Evolutionary conservation across 495 filamentous ascomycete genomes (phyloP), one percentile per base, ranked within the genome.

Genomic region (Staphylotrichum tortipilum): DNA sequence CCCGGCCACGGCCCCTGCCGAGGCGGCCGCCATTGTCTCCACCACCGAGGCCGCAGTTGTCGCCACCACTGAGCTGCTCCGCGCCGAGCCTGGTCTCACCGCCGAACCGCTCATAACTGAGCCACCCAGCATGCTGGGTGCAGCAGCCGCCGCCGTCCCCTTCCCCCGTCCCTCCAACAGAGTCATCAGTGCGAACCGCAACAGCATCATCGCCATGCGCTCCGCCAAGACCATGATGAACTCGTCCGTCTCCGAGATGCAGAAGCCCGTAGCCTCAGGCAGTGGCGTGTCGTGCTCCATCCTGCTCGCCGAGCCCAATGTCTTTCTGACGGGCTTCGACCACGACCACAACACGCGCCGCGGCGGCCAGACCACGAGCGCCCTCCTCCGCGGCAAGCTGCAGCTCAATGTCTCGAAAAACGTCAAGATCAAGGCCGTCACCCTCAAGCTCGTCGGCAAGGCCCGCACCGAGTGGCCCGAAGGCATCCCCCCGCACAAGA

Each of bases 381-480:
- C 94, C 7, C 85, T 98, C 60, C 71, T 98, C 11, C 78, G 92
- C 40, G 92, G 92, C 7, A 89, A 82, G 61, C 68, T 98, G 47
- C 81, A 86, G 62, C 63, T 98, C 44, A 83, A 83, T 53, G 77
- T 96, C 9, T 84, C 83, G 34, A 98, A 97, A 67, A 84, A 82
- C 57, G 82, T 88, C 33, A 98, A 98, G 71, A 84, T 98, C 52
- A 96, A 94, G 73, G 83, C 89, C n/a, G 79, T 98, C 24, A 87
- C 85, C 5, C 71, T 98, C 41, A 86, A 83, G 55, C 90, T 98
- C 57, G 77, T 81, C 24, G 92, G 91, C 15, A 84, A 83, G 61
- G 84, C 89, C 3, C 81, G 84, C 53, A 98, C 92, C 0, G 89
- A 95, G 61, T 98, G 92, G 92, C 92, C 94, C 18, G 92, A 98